Evolutionary conservation across 768 basidiomycete species (phyloP).

Genomic region (Galerina sulciceps): DNA sequence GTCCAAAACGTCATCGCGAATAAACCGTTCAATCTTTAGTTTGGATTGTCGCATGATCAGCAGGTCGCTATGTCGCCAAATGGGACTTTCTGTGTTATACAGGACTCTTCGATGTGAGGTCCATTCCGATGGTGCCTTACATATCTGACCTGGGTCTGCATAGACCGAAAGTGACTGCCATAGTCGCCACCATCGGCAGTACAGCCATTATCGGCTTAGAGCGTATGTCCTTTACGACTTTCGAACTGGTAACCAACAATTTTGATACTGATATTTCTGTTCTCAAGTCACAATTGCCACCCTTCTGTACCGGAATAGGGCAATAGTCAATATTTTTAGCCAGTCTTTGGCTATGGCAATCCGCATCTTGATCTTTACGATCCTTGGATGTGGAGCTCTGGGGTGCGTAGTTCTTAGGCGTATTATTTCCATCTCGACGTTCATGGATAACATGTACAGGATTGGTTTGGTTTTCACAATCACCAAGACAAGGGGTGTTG

Average conservation of each 20-base stretch:
- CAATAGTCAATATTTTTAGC: slow-evolving; percentile 24
- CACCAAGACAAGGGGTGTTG: slow-evolving; percentile 24
- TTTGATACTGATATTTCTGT: background rate
- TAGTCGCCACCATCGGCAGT: slow-evolving; percentile 25
- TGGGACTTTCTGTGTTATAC: slow-evolving; percentile 32
- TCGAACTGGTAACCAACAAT: background rate
- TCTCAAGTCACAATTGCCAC: slow-evolving; percentile 21
- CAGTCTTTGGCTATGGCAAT: slow-evolving; percentile 32
- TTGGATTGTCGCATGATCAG: slow-evolving; percentile 24
- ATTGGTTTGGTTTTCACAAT: slow-evolving; percentile 28
- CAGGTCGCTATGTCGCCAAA: slow-evolving; percentile 29
- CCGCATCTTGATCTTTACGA: slow-evolving; percentile 31
- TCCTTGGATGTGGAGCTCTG: slow-evolving; percentile 21
- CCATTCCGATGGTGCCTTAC: background rate
- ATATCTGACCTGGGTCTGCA: background rate
- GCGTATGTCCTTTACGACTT: slow-evolving; percentile 18
- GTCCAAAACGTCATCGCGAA: background rate
- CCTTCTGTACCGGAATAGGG: slow-evolving; percentile 30
- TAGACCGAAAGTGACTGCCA: slow-evolving; percentile 32
- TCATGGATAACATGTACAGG: slow-evolving; percentile 18
- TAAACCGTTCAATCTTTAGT: slow-evolving; percentile 18
- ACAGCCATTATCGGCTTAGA: slow-evolving; percentile 27
- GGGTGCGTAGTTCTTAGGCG: slow-evolving; percentile 19
- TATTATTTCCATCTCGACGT: background rate
- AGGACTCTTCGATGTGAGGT: slow-evolving; percentile 24